Percentiles rank a stretch among this genome's conserved stretches.
These are phyloP conservation scores for Chaetomidium leptoderma DNA, from an alignment of 495 filamentous ascomycete species.

Conservation along the genomic window DNA sequence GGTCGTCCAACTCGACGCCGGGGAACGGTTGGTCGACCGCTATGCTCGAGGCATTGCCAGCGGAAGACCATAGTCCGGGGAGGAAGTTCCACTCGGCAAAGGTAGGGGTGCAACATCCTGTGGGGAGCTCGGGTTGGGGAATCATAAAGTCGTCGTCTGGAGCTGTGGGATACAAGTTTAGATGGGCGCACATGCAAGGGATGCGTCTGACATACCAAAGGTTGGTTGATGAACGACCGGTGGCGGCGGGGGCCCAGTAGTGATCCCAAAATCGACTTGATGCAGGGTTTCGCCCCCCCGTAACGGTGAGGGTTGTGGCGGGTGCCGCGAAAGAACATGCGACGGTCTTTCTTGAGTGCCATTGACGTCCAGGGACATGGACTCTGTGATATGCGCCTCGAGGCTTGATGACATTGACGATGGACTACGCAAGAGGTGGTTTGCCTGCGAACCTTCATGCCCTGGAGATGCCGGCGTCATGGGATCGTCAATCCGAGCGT, in stretches of 20 bases:
- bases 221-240: neutral
- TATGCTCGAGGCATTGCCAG: neutral
- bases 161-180: neutral
- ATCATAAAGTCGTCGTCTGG: conserved; percentile 1
- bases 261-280: neutral
- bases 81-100: conserved; percentile 12
- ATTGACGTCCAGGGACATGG: neutral
- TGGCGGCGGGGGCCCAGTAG: neutral
- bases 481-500: neutral
- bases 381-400: neutral
- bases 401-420: conserved; percentile 1
- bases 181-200: neutral
- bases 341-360: too few relatives aligned
- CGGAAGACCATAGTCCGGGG: conserved; percentile 14
- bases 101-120: conserved; percentile 1
- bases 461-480: neutral
- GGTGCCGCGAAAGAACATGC: neutral
- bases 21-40: conserved; percentile 2
- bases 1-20: conserved; percentile 11
- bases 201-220: neutral
- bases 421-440: neutral
- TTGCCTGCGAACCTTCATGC: neutral
- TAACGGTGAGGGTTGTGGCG: neutral
- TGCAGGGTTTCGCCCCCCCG: neutral
- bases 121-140: neutral